phyloP scores from a whole-genome alignment of 495 filamentous ascomycete species.

The Aspergillus haitiensis region DNA sequence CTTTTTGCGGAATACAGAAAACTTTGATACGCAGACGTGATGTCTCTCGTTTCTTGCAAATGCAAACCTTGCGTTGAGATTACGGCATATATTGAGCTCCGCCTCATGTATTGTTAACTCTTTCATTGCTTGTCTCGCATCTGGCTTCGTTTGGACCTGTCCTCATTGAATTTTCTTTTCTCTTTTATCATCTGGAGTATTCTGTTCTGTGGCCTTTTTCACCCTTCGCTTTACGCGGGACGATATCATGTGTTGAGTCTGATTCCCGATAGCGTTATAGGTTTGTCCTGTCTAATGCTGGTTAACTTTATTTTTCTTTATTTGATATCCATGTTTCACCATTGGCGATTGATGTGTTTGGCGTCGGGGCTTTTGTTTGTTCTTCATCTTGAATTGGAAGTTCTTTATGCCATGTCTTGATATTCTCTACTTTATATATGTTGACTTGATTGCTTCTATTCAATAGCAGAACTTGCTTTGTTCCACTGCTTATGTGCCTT shows the following conservation, averaged over 20 bases:
- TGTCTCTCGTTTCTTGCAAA: slow-evolving; percentile 3
- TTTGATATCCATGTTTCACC: slow-evolving; percentile 44
- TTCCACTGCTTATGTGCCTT: neutral
- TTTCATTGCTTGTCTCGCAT: slow-evolving; percentile 30
- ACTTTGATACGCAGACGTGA: slow-evolving; percentile 7
- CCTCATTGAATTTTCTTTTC: slow-evolving; percentile 15
- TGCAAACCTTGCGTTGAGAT: slow-evolving; percentile 11
- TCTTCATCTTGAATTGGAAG: slow-evolving; percentile 4
- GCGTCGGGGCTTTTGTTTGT: slow-evolving; percentile 31
- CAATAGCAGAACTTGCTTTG: slow-evolving; percentile 16
- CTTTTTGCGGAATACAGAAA: slow-evolving; percentile 10
- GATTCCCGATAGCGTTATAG: slow-evolving; percentile 26
- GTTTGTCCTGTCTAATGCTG: slow-evolving; percentile 17
- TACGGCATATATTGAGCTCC: slow-evolving; percentile 8
- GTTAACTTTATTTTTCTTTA: slow-evolving; percentile 14
- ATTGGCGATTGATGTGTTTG: slow-evolving; percentile 39
- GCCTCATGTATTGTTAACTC: slow-evolving; percentile 38
- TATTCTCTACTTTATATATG: slow-evolving; percentile 2
- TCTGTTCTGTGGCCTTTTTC: slow-evolving; percentile 9
- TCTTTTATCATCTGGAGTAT: slow-evolving; percentile 9
- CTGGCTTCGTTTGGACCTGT: slow-evolving; percentile 25
- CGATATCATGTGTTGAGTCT: slow-evolving; percentile 21
- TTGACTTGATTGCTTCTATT: neutral
- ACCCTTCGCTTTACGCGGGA: neutral
- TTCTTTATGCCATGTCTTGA: slow-evolving; percentile 10